Percentiles rank a stretch among this genome's conserved stretches.
These are phyloP conservation scores for Gnaphalium uliginosum DNA, from an alignment of 129 eudicot species.

Conservation along the genomic window DNA sequence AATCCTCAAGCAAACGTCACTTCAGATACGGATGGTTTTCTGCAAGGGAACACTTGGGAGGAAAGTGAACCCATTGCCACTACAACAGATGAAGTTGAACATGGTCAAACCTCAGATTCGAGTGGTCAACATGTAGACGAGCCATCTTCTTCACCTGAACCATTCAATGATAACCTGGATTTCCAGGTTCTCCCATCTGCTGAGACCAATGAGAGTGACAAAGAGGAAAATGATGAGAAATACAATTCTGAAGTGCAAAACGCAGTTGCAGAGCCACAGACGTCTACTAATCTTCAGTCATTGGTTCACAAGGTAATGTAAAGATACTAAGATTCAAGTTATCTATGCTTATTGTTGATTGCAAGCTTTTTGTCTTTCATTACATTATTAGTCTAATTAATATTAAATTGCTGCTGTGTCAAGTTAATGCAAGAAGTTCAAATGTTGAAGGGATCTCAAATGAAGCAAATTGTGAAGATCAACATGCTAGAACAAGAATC, in stretches of 20 bases:
- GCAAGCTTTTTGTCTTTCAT: background rate
- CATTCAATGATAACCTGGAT: constrained; percentile 14
- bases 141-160: constrained; percentile 17
- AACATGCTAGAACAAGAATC: constrained; percentile 50
- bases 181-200: constrained; percentile 2
- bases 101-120: constrained; percentile 5
- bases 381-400: constrained; percentile 4
- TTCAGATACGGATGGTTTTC: background rate
- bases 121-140: constrained; percentile 15
- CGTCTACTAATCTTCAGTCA: constrained; percentile 33
- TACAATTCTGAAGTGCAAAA: constrained; percentile 1
- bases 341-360: background rate
- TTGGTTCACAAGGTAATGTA: constrained; percentile 39
- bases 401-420: constrained; percentile 8
- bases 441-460: constrained; percentile 47
- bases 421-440: constrained; percentile 58
- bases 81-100: constrained; percentile 20
- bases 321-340: background rate
- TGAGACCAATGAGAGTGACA: constrained; percentile 2
- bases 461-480: constrained; percentile 44
- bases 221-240: constrained; percentile 30
- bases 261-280: constrained; percentile 7
- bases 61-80: constrained; percentile 17
- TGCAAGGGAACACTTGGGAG: constrained; percentile 12
- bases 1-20: constrained; percentile 5